Conservation (phyloP, 2,329 filamentous ascomycete genomes). For the Dichotomopilus funicola region DNA sequence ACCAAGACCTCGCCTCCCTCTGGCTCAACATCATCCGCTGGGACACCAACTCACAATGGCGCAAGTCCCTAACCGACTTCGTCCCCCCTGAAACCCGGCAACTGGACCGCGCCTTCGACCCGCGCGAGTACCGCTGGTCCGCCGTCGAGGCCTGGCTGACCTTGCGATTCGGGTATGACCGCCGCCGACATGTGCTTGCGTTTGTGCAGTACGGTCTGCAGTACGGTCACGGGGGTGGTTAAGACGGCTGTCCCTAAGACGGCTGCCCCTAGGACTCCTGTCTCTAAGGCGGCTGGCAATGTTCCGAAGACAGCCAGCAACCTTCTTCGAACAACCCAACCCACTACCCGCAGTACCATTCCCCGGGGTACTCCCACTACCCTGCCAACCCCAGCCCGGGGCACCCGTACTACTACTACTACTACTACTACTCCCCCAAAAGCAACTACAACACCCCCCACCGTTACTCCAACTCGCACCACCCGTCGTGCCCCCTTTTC, state of each 20-base stretch:
- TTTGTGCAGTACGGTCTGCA: neutral
- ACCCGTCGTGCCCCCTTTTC: too few species aligned
- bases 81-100: neutral
- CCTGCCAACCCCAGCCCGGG: neutral
- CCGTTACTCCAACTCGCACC: too few species aligned
- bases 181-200: neutral
- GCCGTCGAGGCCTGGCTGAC: neutral
- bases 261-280: neutral
- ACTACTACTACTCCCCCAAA: neutral
- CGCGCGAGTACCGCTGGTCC: neutral
- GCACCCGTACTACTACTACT: neutral
- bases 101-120: neutral
- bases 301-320: neutral
- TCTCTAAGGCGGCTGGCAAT: neutral
- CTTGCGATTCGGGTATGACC: neutral
- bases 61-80: neutral
- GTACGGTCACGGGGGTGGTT: neutral
- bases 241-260: neutral
- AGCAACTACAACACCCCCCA: too few species aligned
- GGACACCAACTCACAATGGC: conserved; percentile 5
- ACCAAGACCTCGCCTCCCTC: neutral
- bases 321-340: too few species aligned
- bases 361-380: too few species aligned
- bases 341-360: too few species aligned
- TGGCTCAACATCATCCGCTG: neutral